Percentiles rank a stretch among this genome's conserved stretches.
phyloP scores from a whole-genome alignment of 805 yeast species.

The Zygotorulaspora danielsina region DNA sequence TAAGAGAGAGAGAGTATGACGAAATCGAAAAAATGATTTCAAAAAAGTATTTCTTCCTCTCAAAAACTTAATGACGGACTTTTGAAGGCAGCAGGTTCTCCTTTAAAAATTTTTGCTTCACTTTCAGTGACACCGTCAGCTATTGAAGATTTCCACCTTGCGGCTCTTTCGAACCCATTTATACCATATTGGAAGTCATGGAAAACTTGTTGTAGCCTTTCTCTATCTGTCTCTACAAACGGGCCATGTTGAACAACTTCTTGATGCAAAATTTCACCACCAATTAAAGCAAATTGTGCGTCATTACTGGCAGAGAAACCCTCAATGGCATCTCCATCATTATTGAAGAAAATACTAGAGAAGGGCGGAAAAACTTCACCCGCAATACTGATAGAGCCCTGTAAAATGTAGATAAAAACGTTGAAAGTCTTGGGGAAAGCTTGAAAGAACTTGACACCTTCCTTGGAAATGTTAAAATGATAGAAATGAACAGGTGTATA shows the following conservation, averaged over 20 bases:
- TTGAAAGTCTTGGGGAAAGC: constrained; percentile 57
- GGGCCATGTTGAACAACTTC: constrained; percentile 85
- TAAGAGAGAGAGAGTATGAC: no score
- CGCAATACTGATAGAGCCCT: constrained; percentile 53
- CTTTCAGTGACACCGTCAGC: constrained; percentile 36
- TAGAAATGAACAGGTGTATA: constrained; percentile 77
- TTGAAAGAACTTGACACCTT: constrained; percentile 56
- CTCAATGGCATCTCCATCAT: constrained; percentile 58
- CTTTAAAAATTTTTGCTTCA: constrained; percentile 23
- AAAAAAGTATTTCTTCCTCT: no score
- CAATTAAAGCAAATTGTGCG: constrained; percentile 67
- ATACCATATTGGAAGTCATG: constrained; percentile 62
- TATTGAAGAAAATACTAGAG: constrained; percentile 58
- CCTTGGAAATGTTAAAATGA: constrained; percentile 59
- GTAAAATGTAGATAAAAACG: constrained; percentile 61
- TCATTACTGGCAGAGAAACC: constrained; percentile 49
- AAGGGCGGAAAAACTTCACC: constrained; percentile 42
- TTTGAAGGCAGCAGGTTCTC: no score
- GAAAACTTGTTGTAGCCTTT: constrained; percentile 64
- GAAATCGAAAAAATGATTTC: no score
- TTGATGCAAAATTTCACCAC: constrained; percentile 72
- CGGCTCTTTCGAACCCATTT: constrained; percentile 68
- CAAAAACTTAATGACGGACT: no score
- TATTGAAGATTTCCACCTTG: constrained; percentile 49
- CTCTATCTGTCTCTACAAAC: constrained; percentile 71